These are phyloP conservation scores for Acacia acuminata DNA, from an alignment of 306 rosid species.

Conservation along the genomic window DNA sequence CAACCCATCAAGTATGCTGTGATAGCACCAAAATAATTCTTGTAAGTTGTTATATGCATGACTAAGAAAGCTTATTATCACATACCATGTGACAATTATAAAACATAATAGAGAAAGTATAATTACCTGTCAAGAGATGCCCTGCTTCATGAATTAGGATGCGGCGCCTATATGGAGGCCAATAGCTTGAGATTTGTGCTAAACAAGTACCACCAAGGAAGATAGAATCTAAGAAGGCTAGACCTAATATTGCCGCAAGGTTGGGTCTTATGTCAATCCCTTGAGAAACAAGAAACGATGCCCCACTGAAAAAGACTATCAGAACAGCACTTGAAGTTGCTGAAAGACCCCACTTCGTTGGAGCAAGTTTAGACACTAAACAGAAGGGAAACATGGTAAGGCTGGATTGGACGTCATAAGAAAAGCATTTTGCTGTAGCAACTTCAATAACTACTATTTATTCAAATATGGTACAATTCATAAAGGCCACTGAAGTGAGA, in stretches of 20 bases:
- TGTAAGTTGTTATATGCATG: constrained; percentile 21
- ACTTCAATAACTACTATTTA: constrained; percentile 1
- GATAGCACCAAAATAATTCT: constrained; percentile 32
- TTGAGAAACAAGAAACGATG: constrained; percentile 74
- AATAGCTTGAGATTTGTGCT: constrained; percentile 92
- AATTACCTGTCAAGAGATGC: constrained; percentile 71
- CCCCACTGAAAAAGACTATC: constrained; percentile 73
- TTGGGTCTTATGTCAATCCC: constrained; percentile 91
- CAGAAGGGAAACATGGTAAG: constrained; percentile 15
- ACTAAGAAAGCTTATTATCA: neutral
- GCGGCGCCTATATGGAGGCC: constrained; percentile 91
- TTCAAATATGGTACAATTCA: constrained; percentile 5
- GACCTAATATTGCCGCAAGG: constrained; percentile 70
- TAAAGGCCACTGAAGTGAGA: constrained; percentile 1
- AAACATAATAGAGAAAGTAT: constrained; percentile 9
- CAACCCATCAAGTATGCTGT: constrained; percentile 96
- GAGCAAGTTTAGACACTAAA: constrained; percentile 80
- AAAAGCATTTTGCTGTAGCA: constrained; percentile 14
- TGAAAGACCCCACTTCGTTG: constrained; percentile 96
- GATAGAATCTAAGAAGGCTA: constrained; percentile 76
- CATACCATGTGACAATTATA: constrained; percentile 8
- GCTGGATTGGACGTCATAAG: neutral
- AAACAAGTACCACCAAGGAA: constrained; percentile 91
- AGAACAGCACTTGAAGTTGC: constrained; percentile 58
- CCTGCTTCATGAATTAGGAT: constrained; percentile 97